Evolutionary conservation across 306 rosid genomes (phyloP).

Genomic region (Vigna unguiculata): DNA sequence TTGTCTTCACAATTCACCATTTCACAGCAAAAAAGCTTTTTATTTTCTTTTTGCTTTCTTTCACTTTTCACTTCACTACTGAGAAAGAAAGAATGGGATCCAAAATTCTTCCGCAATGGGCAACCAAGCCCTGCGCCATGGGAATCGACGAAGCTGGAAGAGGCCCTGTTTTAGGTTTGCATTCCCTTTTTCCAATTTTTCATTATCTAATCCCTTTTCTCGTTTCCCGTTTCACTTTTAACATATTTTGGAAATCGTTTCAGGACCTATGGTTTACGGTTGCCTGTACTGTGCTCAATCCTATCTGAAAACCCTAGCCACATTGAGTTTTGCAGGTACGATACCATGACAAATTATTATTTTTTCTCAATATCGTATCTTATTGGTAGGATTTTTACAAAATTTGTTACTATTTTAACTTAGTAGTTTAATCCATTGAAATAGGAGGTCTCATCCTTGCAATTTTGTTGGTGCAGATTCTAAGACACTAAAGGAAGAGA

Average conservation of each 20-base stretch:
- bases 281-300: conserved; percentile 83
- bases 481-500: conserved; percentile 91
- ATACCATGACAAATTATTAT: not conserved
- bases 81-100: conserved; percentile 52
- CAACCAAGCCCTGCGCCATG: conserved; percentile 80
- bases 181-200: not conserved
- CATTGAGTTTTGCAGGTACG: conserved; percentile 83
- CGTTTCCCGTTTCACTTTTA: not conserved
- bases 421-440: not conserved
- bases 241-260: not conserved
- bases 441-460: not conserved
- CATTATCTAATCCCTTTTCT: too few relatives aligned
- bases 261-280: conserved; percentile 92
- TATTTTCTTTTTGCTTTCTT: too few relatives aligned
- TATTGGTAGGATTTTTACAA: not conserved
- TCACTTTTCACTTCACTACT: too few relatives aligned
- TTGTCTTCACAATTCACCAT: too few relatives aligned
- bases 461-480: conserved; percentile 65
- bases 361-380: not conserved
- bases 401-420: not conserved
- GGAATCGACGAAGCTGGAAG: conserved; percentile 98
- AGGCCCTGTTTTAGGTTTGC: conserved; percentile 87
- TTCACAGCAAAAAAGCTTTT: too few relatives aligned
- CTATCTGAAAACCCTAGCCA: conserved; percentile 69
- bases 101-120: conserved; percentile 64